These are phyloP conservation scores for Chlorella sp. DNA, from an alignment of 139 green algal species.

Conservation along the genomic window DNA sequence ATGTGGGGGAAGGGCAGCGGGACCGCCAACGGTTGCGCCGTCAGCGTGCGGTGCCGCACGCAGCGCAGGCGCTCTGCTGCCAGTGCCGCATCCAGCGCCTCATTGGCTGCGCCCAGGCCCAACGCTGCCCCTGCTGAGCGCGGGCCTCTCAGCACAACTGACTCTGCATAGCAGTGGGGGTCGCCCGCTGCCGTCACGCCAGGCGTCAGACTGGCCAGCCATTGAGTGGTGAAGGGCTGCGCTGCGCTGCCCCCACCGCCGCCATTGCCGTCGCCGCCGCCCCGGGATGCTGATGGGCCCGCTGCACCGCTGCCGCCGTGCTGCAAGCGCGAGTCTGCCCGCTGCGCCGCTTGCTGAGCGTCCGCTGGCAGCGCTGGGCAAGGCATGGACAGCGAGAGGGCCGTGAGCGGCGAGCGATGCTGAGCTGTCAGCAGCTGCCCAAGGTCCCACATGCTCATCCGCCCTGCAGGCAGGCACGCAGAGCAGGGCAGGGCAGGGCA, in stretches of 20 bases:
- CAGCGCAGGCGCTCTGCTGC: slow-evolving; percentile 37
- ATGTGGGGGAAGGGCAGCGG: slow-evolving; percentile 53
- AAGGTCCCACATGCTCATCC: slow-evolving; percentile 50
- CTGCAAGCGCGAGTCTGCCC: slow-evolving; percentile 4
- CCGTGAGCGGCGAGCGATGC: slow-evolving; percentile 43
- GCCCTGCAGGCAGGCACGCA: slow-evolving; percentile 35
- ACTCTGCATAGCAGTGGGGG: slow-evolving; percentile 24
- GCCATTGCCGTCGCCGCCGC: background rate
- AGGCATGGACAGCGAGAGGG: slow-evolving; percentile 52
- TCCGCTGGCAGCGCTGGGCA: slow-evolving; percentile 42
- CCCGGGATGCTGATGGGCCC: background rate
- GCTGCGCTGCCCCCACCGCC: background rate
- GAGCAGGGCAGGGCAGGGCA: background rate
- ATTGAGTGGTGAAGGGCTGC: slow-evolving; percentile 16
- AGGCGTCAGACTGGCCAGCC: slow-evolving; percentile 33
- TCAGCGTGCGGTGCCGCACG: slow-evolving; percentile 41
- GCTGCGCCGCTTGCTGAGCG: slow-evolving; percentile 9
- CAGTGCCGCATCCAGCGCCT: slow-evolving; percentile 34
- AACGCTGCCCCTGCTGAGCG: background rate
- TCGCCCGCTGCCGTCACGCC: slow-evolving; percentile 14
- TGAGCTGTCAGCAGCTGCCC: slow-evolving; percentile 45
- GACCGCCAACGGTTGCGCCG: slow-evolving; percentile 37
- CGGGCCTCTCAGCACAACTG: slow-evolving; percentile 43
- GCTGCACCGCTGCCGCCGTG: background rate
- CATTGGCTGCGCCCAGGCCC: slow-evolving; percentile 6